A percentile compares a stretch with the other conserved stretches of the same genome.
Evolutionary conservation across 345 rosid species (phyloP).

Genomic region (Ceriops tagal): DNA sequence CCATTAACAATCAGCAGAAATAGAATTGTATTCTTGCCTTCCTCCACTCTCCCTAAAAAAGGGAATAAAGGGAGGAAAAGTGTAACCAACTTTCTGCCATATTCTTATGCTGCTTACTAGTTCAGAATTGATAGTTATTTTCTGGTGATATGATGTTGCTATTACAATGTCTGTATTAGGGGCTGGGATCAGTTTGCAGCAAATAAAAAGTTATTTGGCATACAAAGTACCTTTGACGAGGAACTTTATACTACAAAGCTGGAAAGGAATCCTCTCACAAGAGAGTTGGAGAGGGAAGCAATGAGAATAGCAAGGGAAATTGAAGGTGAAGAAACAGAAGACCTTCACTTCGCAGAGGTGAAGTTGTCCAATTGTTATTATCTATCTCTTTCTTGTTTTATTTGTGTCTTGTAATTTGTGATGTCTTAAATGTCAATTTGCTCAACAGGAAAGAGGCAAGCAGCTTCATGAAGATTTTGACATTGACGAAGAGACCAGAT

Average conservation of each 20-base stretch:
- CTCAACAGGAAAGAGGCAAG: slow-evolving; percentile 78
- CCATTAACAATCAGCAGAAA: no score
- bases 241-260: slow-evolving; percentile 89
- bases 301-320: slow-evolving; percentile 84
- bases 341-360: slow-evolving; percentile 95
- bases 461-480: slow-evolving; percentile 52
- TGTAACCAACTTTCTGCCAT: no score
- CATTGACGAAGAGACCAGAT: slow-evolving; percentile 81
- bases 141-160: not conserved
- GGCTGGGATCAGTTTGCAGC: slow-evolving; percentile 87
- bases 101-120: not conserved
- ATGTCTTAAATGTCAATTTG: slow-evolving; percentile 16
- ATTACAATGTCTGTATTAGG: slow-evolving; percentile 29
- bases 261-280: slow-evolving; percentile 56
- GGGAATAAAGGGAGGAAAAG: no score
- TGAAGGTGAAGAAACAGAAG: slow-evolving; percentile 77
- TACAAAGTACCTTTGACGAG: slow-evolving; percentile 80
- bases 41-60: no score
- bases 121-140: not conserved
- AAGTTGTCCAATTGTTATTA: slow-evolving; percentile 14
- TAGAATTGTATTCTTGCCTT: no score
- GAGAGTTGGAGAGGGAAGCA: slow-evolving; percentile 75
- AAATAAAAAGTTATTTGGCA: slow-evolving; percentile 76
- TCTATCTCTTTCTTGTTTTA: slow-evolving; percentile 10
- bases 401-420: slow-evolving; percentile 5